These are phyloP conservation scores for Flaveria sonorensis DNA, from an alignment of 129 eudicot genomes.

Conservation along the genomic window DNA sequence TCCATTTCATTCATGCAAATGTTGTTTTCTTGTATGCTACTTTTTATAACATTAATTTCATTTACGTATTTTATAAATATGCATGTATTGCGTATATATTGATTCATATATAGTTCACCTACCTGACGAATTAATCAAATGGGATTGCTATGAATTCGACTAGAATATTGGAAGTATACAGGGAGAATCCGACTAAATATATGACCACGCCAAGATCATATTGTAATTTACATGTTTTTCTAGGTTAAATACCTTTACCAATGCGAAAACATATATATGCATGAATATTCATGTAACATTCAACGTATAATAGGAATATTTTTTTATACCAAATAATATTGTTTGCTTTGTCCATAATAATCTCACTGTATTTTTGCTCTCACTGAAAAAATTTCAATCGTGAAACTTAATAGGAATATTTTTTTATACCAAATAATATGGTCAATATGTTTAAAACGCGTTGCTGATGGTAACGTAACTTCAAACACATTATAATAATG, in stretches of 20 bases:
- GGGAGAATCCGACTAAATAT: conserved; percentile 25
- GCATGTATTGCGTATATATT: not conserved
- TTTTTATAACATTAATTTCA: conserved; percentile 28
- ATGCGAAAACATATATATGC: not conserved
- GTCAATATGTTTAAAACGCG: no score
- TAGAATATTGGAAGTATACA: conserved; percentile 18
- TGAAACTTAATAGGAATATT: no score
- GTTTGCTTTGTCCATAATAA: no score
- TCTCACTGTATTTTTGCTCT: no score
- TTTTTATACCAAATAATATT: no score
- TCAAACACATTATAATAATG: not conserved
- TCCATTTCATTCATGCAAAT: conserved; percentile 37
- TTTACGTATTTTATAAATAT: not conserved
- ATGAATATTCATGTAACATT: not conserved
- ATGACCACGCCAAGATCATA: conserved; percentile 24
- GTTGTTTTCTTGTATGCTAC: conserved; percentile 45
- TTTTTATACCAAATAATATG: no score
- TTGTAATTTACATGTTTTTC: not conserved
- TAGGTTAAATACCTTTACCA: not conserved
- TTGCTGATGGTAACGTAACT: not conserved
- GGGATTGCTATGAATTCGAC: conserved; percentile 17
- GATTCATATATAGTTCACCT: conserved; percentile 21
- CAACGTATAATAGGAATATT: no score
- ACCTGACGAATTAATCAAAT: not conserved
- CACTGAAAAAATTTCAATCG: no score